phyloP scores from a whole-genome alignment of 345 rosid genomes.

The Carallia brachiata region DNA sequence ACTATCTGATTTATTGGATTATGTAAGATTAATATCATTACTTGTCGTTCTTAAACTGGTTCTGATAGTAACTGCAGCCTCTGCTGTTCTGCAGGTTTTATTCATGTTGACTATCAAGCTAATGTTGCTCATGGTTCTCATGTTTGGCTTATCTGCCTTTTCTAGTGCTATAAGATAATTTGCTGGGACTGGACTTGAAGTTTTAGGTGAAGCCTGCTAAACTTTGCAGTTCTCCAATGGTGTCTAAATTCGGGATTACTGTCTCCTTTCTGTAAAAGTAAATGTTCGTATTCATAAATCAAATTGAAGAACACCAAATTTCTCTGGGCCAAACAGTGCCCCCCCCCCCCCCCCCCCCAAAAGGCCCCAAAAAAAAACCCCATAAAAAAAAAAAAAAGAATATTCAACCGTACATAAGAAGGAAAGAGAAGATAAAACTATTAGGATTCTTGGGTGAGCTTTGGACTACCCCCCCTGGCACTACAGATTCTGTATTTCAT shows the following conservation, averaged over 20 bases:
- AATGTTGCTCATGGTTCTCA: not conserved
- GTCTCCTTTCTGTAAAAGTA: slow-evolving; percentile 31
- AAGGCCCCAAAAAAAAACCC: no score
- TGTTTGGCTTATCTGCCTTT: slow-evolving; percentile 6
- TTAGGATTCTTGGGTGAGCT: not conserved
- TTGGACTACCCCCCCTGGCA: not conserved
- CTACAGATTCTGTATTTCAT: not conserved
- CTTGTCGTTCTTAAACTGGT: not conserved
- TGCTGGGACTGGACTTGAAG: slow-evolving; percentile 6
- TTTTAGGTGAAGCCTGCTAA: slow-evolving; percentile 18
- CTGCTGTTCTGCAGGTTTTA: slow-evolving; percentile 7
- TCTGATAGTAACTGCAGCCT: not conserved
- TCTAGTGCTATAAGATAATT: slow-evolving; percentile 23
- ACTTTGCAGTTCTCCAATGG: slow-evolving; percentile 13
- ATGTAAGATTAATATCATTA: no score
- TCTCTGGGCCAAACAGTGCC: no score
- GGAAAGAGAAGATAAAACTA: not conserved
- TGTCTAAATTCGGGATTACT: slow-evolving; percentile 28
- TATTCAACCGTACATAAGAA: no score
- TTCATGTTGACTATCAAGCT: not conserved
- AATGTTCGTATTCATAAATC: slow-evolving; percentile 5
- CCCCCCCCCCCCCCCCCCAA: no score
- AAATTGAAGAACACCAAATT: slow-evolving; percentile 9
- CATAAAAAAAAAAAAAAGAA: no score
- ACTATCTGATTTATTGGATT: no score